Base-by-base conservation (phyloP, 2,329 filamentous ascomycete genomes). In the Westerdykella ornata region DNA sequence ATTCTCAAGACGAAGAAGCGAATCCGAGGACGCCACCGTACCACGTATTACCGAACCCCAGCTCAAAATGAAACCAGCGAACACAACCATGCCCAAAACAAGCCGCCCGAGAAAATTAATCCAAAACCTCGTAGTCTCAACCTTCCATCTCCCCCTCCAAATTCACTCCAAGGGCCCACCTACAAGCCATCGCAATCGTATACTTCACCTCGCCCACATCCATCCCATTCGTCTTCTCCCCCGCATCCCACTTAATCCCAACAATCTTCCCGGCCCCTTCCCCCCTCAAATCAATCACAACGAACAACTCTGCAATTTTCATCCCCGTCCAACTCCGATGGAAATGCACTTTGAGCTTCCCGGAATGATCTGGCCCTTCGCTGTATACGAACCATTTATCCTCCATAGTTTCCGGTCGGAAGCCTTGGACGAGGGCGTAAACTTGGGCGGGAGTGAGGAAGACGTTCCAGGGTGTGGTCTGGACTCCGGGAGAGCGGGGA, bases 261-360 rank as follows among this genome's bases (percentile, higher is more conserved):
- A 63, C 59, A 30, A 63, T 52, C 50, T 60, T 63, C 4, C 60
- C 62, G 0, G 59, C 60, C 0, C 60, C 61, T 28, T 57, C 59
- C 5, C 62, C 60, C 36, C 59, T 62, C 33, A 59, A 37, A 41
- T 65, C 60, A 37, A 65, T 53, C 7, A 65, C 46, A 0, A 65
- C 51, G 39, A 64, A 63, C 22, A 65, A 42, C 46, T 62, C 57
- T 0, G 59, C 60, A 15, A 63, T 52, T 40, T 65, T 65, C 13
- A 51, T 32, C 3, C 62, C 62, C 1, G 59, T 63, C 54, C 56
- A 57, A 22, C 56, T 58, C 2, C 54, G 45, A 38, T 60, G 55
- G 42, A 65, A 64, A 44, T 65, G 59, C 9, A 63, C 56, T 20
- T 63, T 63, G 5, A 64, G 48, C 41, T 64, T 65, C 2, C 62